Evolutionary conservation across 2,329 filamentous ascomycete genomes (phyloP), one percentile per base, ranked within the genome.

Genomic region (Pseudogymnoascus sp.): DNA sequence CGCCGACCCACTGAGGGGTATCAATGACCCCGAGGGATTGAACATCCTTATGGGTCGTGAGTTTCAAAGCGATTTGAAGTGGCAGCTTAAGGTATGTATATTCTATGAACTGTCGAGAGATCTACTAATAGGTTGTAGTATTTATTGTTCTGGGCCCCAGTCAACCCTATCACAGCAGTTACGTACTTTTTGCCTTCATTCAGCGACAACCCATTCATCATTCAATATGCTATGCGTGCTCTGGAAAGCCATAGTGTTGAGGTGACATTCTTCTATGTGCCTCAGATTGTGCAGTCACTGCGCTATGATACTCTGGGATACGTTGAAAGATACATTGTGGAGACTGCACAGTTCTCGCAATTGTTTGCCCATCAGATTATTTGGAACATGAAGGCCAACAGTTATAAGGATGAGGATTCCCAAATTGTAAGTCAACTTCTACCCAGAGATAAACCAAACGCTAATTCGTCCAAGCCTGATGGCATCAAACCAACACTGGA

Each of bases 371-470:
- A 99, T 73, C 94, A 99, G 70, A 97, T 99, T 67, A 99, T 99
- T 71, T 99, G 95, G 94, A 99, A 99, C 73, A 99, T 99, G 88
- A 99, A 97, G 74, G 94, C 94, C 33, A 99, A 99, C 73, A 90
- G 92, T 1, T 99, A 90, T 81, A 99, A 97, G 74, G 95, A 99
- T 66, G 93, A 99, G 69, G 91, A 97, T 67, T 92, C 88, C 12
- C 85, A 88, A 68, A 84, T 96, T 65, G 87, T 90, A 78, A 79
- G 86, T 75, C 16, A 3, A n/a, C 12, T 12, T 1, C 16, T 2
- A 9, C 30, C 37, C 1, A 20, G 36, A 18, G 1, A 59, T 14
- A 28, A 41, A 38, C 36, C 47, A 9, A 37, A 25, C 39, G 41
- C 64, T 18, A 18, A 22, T 61, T 65, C 16, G 6, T 57, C 64